Evolutionary conservation across 352 stramenopile species (phyloP), one percentile per base, ranked within the genome.

Genomic region (Globisporangium nodosum): DNA sequence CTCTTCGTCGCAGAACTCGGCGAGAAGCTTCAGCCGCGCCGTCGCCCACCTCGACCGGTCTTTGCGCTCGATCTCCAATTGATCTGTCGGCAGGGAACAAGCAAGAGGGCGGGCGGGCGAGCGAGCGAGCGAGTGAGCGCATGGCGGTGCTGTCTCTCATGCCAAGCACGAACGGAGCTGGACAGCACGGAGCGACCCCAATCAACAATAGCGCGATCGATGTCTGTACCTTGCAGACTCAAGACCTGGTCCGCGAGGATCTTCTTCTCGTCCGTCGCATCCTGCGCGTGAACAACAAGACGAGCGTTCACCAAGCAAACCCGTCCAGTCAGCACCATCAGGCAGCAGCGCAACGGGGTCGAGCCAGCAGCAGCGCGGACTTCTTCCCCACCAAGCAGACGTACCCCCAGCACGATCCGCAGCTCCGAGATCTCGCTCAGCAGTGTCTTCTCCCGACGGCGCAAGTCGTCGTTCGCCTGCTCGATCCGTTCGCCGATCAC

Each of bases 1-100:
- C 54, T 90, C 82, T 73, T 90, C 82, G 53, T 92, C 82, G 33
- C 82, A 92, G 56, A 92, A 92, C 60, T 90, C 78, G 15, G 80
- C 80, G 7, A 92, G 67, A 43, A 92, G 63, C 62, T 89, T 85
- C 11, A 92, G 67, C 18, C 82, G 68, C 35, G 78, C 73, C 18
- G 76, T 83, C 5, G 82, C 82, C 80, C 82, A 92, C 11, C 71
- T 69, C 48, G 77, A 84, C 21, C 82, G 70, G 35, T 92, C 82
- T 56, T 69, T 74, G 15, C 79, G 70, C 47, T 92, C 82, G 0
- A 58, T 70, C 47, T 87, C 76, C 11, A 92, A 58, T 76, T 85
- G 76, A n/a, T 83, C 79, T 91, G 50, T 20, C 15, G 11, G 3
- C 37, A 13, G 8, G 35, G 35, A 40, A 15, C 35, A 12, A 52